Base-by-base conservation (phyloP, 768 basidiomycete genomes). In the Pleurotus citrinopileatus region DNA sequence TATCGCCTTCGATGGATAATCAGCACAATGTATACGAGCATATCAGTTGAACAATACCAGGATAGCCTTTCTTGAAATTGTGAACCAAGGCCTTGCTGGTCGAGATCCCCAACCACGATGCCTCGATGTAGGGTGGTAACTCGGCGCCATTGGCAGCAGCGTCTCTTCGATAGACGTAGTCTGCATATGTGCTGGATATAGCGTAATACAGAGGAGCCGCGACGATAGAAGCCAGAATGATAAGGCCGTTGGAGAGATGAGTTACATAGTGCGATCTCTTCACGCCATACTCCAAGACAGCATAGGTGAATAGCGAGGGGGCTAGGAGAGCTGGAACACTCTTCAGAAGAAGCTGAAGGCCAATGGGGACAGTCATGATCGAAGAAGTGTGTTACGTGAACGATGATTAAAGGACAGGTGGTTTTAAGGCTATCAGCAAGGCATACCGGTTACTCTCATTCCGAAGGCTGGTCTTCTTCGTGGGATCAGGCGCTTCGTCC, bases 111-210 rank as follows among this genome's bases (percentile, higher is more conserved):
- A 62, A 45, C 12, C 64, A 62, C 37, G 61, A 66, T 53, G 63
- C 60, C 36, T 65, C 61, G 26, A 73, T 63, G 15, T 57, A 56
- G 1, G 73, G 72, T 4, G 70, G 65, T 10, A 73, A 37, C 6
- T 64, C 61, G 1, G 73, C 72, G n/a, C 70, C 71, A 29, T 59
- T 51, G 19, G 65, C 64, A 15, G 64, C 64, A 2, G 73, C 72
- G 22, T 55, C 59, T 34, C 60, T 61, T n/a, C 57, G 52, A 38
- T 67, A 58, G 2, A 44, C 48, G 40, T 60, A 66, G 13, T 61
- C 56, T 5, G 29, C 59, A 32, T 62, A 68, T 9, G 52, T 55
- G n/a, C 23, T 57, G 37, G 46, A 54, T 7, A 25, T 27, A 29
- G 12, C 55, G 55, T 13, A 57, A 56, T n/a, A 60, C 17, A 42